These are phyloP conservation scores for Aristolochia contorta DNA, from an alignment of 164 flowering plant species.

Conservation along the genomic window DNA sequence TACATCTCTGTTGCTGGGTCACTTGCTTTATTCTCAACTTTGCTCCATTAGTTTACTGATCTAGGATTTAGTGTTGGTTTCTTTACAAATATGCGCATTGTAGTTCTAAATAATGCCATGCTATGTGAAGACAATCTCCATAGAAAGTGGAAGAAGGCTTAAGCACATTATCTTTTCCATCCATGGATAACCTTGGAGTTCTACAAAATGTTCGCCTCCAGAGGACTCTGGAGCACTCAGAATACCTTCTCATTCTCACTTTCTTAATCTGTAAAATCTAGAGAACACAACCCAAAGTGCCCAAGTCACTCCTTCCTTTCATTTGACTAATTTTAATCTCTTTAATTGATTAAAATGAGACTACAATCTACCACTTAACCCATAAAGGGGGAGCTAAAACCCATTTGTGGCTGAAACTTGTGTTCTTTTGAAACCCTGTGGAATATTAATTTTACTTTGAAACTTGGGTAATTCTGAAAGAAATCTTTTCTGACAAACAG, in stretches of 20 bases:
- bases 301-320: no score
- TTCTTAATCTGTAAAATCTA: not conserved
- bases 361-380: no score
- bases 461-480: no score
- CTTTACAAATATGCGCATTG: conserved; percentile 4
- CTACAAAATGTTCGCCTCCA: not conserved
- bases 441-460: no score
- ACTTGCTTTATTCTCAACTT: conserved; percentile 2
- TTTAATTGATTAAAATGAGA: no score
- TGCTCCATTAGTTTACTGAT: not conserved
- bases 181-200: not conserved
- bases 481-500: no score
- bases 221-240: no score
- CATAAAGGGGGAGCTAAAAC: no score
- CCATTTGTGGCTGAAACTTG: no score
- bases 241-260: not conserved
- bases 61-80: conserved; percentile 7
- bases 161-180: not conserved
- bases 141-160: conserved; percentile 1
- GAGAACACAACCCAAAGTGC: not conserved
- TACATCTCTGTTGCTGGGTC: not conserved
- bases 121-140: conserved; percentile 10
- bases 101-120: conserved; percentile 8
- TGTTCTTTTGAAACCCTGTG: no score
- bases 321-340: no score